These are phyloP conservation scores for Metschnikowia orientalis DNA, from an alignment of 805 yeast genomes.

Conservation along the genomic window DNA sequence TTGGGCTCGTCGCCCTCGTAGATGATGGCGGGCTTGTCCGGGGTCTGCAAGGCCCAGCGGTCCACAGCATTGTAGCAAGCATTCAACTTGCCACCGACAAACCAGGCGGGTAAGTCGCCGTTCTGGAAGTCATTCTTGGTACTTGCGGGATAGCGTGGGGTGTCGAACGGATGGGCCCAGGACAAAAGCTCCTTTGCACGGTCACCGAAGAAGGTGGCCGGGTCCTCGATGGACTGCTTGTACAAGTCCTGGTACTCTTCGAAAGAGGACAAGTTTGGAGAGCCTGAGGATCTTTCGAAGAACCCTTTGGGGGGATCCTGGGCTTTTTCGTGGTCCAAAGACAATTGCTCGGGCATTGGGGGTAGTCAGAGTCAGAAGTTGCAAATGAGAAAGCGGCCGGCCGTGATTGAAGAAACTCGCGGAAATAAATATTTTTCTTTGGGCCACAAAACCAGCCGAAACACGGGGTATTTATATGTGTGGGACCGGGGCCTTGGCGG, in stretches of 20 bases:
- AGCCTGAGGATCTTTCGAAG: conserved; percentile 12
- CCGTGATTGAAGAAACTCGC: too few relatives aligned
- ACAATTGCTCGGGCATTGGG: conserved; percentile 18
- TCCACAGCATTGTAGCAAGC: conserved; percentile 94
- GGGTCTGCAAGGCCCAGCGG: conserved; percentile 85
- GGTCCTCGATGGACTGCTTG: conserved; percentile 71
- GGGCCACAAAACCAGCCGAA: background rate
- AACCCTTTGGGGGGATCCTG: conserved; percentile 19
- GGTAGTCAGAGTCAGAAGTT: background rate
- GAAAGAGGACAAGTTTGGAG: conserved; percentile 16
- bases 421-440: conserved; percentile 5
- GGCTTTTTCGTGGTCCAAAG: conserved; percentile 21
- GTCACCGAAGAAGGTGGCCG: conserved; percentile 75
- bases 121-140: conserved; percentile 44
- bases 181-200: conserved; percentile 65
- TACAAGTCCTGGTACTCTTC: conserved; percentile 42
- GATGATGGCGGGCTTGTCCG: conserved; percentile 77
- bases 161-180: conserved; percentile 77
- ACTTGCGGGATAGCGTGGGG: conserved; percentile 56
- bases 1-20: conserved; percentile 92
- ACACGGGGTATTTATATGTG: conserved; percentile 4
- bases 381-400: too few relatives aligned
- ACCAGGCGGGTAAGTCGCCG: conserved; percentile 87
- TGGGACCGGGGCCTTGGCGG: background rate
- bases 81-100: conserved; percentile 85